Base-by-base conservation (phyloP, 176 grass and related monocot genomes). In the Guadua angustifolia region DNA sequence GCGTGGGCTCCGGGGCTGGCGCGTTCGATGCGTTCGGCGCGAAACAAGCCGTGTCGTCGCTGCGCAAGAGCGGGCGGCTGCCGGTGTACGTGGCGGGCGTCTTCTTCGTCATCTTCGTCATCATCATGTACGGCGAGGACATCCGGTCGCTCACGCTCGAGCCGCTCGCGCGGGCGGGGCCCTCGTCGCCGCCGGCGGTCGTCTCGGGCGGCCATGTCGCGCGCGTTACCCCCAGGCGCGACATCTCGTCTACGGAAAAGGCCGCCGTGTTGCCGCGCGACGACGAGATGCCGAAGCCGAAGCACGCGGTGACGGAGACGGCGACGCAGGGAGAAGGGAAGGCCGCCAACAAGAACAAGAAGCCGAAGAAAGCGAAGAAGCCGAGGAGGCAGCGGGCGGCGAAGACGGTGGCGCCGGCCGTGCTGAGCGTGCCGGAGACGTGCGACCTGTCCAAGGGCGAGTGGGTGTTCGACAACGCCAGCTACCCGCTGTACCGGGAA, bases 51-150 rank as follows among this genome's bases (percentile, higher is more conserved):
- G 57, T 19, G 80, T 45, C 81, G 36, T 79, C 85, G 78, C 53
- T 81, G 70, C 85, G 88, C 50, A 88, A 77, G 82, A 74, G 88
- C 71, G 85, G 88, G 79, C 88, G 86, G 79, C 43, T 92, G 44
- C 85, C 92, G 53, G 83, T 88, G 0, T 85, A 92, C 75, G 55
- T 92, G 66, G 85, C 86, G 9, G 66, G 88, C 71, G 71, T 78
- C 55, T 81, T 84, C 82, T 81, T 90, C 83, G 32, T 86, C 83
- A 8, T 92, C 45, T 92, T 80, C 66, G 88, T 88, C 17, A 6
- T 95, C 67, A 6, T 95, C 90, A 86, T 95, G 85, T 95, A 92
- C 87, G 83, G 79, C 71, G 93, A 95, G 86, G 86, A 90, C 88
- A 86, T 95, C 88, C 83, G 74, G 71, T 80, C 88, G 42, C 56